Conservation (phyloP, 2,329 filamentous ascomycete species). For the Blastomyces emzantsi region DNA sequence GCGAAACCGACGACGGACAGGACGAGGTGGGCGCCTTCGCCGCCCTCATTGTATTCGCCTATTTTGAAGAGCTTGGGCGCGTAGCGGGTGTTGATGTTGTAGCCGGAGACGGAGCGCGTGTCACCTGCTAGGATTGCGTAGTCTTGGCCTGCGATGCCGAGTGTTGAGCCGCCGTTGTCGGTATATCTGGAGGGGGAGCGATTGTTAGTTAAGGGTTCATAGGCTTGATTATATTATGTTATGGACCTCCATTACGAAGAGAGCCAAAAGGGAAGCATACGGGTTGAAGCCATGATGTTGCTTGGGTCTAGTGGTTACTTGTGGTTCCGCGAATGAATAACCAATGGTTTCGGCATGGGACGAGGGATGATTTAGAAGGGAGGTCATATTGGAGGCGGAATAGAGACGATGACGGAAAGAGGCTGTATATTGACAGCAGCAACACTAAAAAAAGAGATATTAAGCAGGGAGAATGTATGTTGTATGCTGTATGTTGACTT, state of each 20-base stretch:
- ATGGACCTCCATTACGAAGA: background rate
- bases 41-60: slow-evolving; percentile 77
- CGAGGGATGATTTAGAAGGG: slow-evolving; percentile 42
- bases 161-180: slow-evolving; percentile 93
- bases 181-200: slow-evolving; percentile 54
- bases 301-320: slow-evolving; percentile 41
- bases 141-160: slow-evolving; percentile 87
- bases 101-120: slow-evolving; percentile 89
- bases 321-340: slow-evolving; percentile 50
- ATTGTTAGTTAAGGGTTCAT: background rate
- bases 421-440: background rate
- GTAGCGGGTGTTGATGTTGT: slow-evolving; percentile 98
- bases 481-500: background rate
- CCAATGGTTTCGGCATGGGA: slow-evolving; percentile 46
- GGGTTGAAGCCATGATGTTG: slow-evolving; percentile 83
- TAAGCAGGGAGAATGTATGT: background rate
- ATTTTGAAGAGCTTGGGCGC: slow-evolving; percentile 96
- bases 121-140: slow-evolving; percentile 97
- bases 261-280: slow-evolving; percentile 45
- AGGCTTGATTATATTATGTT: background rate
- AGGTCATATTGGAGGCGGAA: slow-evolving; percentile 40
- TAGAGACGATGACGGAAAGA: background rate
- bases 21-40: slow-evolving; percentile 76
- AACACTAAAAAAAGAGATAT: background rate
- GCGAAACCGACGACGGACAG: slow-evolving; percentile 94